Conservation (phyloP, 768 basidiomycete genomes). For the Fomitopsis pulvina region DNA sequence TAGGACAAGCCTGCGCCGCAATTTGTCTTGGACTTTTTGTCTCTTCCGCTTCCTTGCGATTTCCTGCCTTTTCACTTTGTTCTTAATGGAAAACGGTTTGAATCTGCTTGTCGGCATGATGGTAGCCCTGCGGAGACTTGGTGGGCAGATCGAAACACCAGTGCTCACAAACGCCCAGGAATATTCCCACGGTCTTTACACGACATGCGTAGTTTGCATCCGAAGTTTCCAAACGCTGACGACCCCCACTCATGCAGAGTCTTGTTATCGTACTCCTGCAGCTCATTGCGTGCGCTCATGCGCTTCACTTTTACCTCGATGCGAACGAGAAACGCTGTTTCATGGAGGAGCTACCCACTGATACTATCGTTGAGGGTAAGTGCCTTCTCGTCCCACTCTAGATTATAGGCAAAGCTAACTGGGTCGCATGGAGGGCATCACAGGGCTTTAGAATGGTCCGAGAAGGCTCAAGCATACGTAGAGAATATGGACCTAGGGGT, state of each 20-base stretch:
- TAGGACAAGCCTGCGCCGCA: slow-evolving; percentile 70
- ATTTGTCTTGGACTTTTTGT: slow-evolving; percentile 72
- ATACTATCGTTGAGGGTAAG: slow-evolving; percentile 92
- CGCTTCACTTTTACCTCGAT: slow-evolving; percentile 96
- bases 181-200: slow-evolving; percentile 17
- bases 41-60: slow-evolving; percentile 66
- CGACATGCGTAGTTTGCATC: slow-evolving; percentile 9
- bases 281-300: slow-evolving; percentile 45
- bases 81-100: slow-evolving; percentile 67
- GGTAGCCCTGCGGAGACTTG: background rate
- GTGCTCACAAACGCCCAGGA: background rate
- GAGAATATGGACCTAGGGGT: slow-evolving; percentile 79
- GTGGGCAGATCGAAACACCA: background rate
- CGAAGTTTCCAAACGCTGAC: slow-evolving; percentile 18
- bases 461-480: slow-evolving; percentile 57
- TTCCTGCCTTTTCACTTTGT: slow-evolving; percentile 85
- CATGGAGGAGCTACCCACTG: slow-evolving; percentile 90
- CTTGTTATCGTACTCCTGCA: slow-evolving; percentile 35
- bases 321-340: slow-evolving; percentile 92
- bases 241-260: too few relatives aligned
- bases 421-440: slow-evolving; percentile 65
- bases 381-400: background rate
- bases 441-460: slow-evolving; percentile 87
- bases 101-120: slow-evolving; percentile 54
- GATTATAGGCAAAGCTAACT: background rate